Conservation (phyloP, 75 land plant species). For the Ceratopteris richardii region DNA sequence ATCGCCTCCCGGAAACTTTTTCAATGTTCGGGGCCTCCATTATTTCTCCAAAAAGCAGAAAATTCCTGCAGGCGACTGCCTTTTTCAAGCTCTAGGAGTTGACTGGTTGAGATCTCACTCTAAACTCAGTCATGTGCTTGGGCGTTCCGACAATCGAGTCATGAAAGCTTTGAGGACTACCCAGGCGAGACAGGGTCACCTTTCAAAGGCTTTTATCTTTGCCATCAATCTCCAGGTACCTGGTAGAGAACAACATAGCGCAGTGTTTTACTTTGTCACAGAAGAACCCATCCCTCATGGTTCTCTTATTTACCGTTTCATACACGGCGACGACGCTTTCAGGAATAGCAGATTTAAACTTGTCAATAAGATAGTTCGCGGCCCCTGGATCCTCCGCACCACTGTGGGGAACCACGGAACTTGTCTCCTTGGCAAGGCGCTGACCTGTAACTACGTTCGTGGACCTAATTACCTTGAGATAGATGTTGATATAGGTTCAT, state of each 20-base stretch:
- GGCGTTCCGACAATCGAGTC: slow-evolving; percentile 71
- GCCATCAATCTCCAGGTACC: slow-evolving; percentile 82
- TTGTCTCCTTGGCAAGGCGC: slow-evolving; percentile 76
- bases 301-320: slow-evolving; percentile 58
- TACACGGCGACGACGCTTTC: slow-evolving; percentile 73
- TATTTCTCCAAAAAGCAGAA: slow-evolving; percentile 52
- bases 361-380: slow-evolving; percentile 73
- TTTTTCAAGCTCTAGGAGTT: slow-evolving; percentile 53
- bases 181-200: slow-evolving; percentile 6
- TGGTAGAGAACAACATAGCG: slow-evolving; percentile 62
- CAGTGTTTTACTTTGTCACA: slow-evolving; percentile 74
- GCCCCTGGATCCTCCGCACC: slow-evolving; percentile 86
- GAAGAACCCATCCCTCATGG: slow-evolving; percentile 51
- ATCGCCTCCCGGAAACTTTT: slow-evolving; percentile 61
- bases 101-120: slow-evolving; percentile 74
- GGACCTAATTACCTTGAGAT: slow-evolving; percentile 79
- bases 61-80: slow-evolving; percentile 44
- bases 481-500: slow-evolving; percentile 84
- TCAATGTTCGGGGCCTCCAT: slow-evolving; percentile 46
- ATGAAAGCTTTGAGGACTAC: slow-evolving; percentile 24
- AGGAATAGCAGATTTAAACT: slow-evolving; percentile 79
- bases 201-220: slow-evolving; percentile 41
- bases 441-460: slow-evolving; percentile 51
- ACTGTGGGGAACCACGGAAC: slow-evolving; percentile 79
- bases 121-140: slow-evolving; percentile 63